Evolutionary conservation across 805 yeast species (phyloP), one percentile per base, ranked within the genome.

Genomic region (Cyberlindnera bimundalis): DNA sequence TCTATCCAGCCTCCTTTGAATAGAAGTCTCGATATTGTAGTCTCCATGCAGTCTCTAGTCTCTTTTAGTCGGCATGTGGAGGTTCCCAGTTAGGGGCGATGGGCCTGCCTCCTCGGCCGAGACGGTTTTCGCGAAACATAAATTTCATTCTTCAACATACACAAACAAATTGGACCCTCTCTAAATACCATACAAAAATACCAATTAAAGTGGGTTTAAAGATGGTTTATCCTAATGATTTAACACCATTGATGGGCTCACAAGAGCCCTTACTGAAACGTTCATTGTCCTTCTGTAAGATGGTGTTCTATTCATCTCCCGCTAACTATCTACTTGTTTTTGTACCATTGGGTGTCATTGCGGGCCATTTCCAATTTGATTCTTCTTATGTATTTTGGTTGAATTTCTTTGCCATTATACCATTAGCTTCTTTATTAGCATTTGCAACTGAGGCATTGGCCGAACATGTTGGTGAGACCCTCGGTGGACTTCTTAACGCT

Each of bases 401-500:
- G 52, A 91, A 91, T 61, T 93, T 91, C 67, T 59, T 85, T 39
- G 96, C 96, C 26, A 91, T 91, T 53, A 79, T 93, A 31, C 98
- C 98, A 13, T 70, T 93, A 55, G 98, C 99, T 6, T 83, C 95
- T 2, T 71, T 91, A 17, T 70, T 93, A 43, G 95, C 96, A 0
- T 88, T 73, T 65, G 95, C 96, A 29, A 93, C 99, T 5, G 99
- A 93, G 62, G 95, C 89, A 56, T 71, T 93, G 42, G 79, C 96
- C 31, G 85, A 78, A 43, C 81, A 84, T 48, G 88, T 88, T 25
- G 97, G 98, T 45, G 85, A 88, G 56, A 90, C 97, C 9, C 51
- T 91, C 18, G 98, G 99, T 12, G 98, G 98, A 1, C 71, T 93
- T 48, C 71, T 93, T 56, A 93, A 93, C 65, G 99, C 99, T 3